Evolutionary conservation across 345 rosid genomes (phyloP).

Genomic region (Trapa incisa): DNA sequence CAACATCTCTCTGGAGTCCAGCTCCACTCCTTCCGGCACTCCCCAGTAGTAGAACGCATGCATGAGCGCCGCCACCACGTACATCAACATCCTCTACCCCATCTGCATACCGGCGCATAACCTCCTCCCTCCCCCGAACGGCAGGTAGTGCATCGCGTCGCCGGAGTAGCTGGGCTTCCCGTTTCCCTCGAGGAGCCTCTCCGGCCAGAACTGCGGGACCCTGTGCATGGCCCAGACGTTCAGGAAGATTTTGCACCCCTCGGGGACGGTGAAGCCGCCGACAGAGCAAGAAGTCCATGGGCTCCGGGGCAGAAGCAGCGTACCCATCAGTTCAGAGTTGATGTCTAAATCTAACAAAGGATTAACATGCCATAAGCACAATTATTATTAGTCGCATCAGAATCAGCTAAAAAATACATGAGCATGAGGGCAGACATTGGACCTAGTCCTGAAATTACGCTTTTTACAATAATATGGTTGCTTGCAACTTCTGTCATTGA

Average conservation of each 20-base stretch:
- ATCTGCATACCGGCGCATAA: constrained; percentile 9
- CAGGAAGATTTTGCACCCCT: constrained; percentile 6
- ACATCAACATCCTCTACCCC: constrained; percentile 10
- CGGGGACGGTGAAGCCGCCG: constrained; percentile 2
- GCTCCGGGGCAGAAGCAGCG: constrained; percentile 9
- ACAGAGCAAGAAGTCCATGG: constrained; percentile 3
- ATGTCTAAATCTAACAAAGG: no score
- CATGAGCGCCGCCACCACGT: constrained; percentile 8
- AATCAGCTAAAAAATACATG: no score
- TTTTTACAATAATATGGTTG: no score
- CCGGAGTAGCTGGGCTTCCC: constrained; percentile 14
- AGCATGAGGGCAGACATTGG: no score
- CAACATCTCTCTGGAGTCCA: constrained; percentile 7
- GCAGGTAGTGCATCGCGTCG: constrained; percentile 13
- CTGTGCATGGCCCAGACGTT: constrained; percentile 10
- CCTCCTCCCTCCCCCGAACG: constrained; percentile 21
- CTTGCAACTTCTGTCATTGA: no score
- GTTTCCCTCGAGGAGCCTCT: constrained; percentile 4
- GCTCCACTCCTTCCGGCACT: neutral
- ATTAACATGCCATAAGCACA: no score
- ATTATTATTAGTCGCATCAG: no score
- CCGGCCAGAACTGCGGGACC: constrained; percentile 10
- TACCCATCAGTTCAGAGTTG: no score
- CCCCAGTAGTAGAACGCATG: constrained; percentile 10
- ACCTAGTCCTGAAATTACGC: no score